Conservation (phyloP, 1,139 yeast genomes). For the Lipomyces yarrowii region DNA sequence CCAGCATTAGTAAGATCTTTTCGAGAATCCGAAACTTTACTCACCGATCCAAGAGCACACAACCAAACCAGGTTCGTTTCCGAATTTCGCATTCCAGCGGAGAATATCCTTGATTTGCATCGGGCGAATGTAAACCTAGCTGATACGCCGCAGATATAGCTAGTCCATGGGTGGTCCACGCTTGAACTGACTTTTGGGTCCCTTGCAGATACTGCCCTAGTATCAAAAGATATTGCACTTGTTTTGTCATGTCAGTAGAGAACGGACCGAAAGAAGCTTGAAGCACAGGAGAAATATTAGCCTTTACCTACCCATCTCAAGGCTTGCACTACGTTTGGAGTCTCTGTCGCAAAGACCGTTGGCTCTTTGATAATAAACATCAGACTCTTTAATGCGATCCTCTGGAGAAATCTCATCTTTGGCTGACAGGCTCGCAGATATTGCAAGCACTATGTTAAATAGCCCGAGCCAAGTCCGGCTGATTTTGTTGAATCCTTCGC, state of each 20-base stretch:
- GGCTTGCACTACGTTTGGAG: conserved; percentile 1
- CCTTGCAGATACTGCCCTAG: conserved; percentile 1
- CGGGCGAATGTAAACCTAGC: conserved; percentile 1
- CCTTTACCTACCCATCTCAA: conserved; percentile 2
- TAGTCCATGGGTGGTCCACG: conserved; percentile 1
- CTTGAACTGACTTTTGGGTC: not conserved
- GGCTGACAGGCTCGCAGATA: not conserved
- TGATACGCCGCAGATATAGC: conserved; percentile 2
- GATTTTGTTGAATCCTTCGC: not conserved
- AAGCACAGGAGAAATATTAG: not conserved
- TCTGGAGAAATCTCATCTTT: not conserved
- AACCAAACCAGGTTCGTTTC: conserved; percentile 1
- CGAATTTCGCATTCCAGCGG: conserved; percentile 1
- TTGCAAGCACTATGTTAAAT: not conserved
- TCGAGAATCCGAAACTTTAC: not conserved
- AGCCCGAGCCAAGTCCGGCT: conserved; percentile 2
- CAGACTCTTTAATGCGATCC: not conserved
- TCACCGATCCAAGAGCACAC: conserved; percentile 3
- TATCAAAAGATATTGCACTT: not conserved
- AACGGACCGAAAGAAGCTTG: not conserved
- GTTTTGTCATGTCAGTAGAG: not conserved
- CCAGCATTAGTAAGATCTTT: not conserved
- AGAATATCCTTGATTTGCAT: conserved; percentile 1
- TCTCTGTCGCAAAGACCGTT: conserved; percentile 1
- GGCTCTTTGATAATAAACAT: conserved; percentile 1